Percentiles rank a stretch among this genome's conserved stretches.
Evolutionary conservation across 1,284 basidiomycete species (phyloP).

Genomic region (Cutaneotrichosporon sp.): DNA sequence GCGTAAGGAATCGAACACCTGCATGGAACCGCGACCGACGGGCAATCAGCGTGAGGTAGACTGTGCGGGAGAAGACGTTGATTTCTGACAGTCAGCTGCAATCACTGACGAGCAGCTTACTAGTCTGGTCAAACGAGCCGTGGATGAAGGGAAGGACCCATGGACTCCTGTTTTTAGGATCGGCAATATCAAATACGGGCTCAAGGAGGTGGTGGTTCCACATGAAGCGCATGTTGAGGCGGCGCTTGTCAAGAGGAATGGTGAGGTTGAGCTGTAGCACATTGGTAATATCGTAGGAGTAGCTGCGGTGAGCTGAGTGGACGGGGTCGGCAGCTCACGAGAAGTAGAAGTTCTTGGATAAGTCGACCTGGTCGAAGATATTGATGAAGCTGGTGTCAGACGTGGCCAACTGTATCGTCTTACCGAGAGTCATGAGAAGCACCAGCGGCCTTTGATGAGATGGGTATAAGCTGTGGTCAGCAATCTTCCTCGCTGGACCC

Average conservation of each 20-base stretch:
- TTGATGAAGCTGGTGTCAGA: slow-evolving; percentile 58
- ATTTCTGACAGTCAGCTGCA: slow-evolving; percentile 59
- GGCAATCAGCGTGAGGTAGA: slow-evolving; percentile 92
- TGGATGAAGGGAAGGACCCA: slow-evolving; percentile 94
- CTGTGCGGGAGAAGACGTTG: slow-evolving; percentile 79
- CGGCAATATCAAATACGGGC: slow-evolving; percentile 53
- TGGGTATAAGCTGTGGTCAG: slow-evolving; percentile 35
- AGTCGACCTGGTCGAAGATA: slow-evolving; percentile 95
- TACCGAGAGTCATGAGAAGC: slow-evolving; percentile 72
- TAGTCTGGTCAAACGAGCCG: slow-evolving; percentile 92
- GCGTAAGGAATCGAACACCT: slow-evolving; percentile 89
- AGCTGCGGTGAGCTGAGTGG: slow-evolving; percentile 53
- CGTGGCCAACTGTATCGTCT: slow-evolving; percentile 3
- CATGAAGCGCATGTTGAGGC: slow-evolving; percentile 82
- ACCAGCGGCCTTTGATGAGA: slow-evolving; percentile 56
- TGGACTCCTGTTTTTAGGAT: slow-evolving; percentile 56
- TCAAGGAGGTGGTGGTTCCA: slow-evolving; percentile 95
- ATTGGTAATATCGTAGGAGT: slow-evolving; percentile 94
- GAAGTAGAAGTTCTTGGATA: slow-evolving; percentile 99
- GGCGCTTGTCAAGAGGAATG: slow-evolving; percentile 42
- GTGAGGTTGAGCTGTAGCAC: slow-evolving; percentile 93
- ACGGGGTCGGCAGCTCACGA: slow-evolving; percentile 56
- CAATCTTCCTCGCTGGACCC: too few species aligned
- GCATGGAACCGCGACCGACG: slow-evolving; percentile 92
- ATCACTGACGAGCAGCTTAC: slow-evolving; percentile 54